phyloP scores from a whole-genome alignment of 768 basidiomycete species.

The Floccularia luteovirens region DNA sequence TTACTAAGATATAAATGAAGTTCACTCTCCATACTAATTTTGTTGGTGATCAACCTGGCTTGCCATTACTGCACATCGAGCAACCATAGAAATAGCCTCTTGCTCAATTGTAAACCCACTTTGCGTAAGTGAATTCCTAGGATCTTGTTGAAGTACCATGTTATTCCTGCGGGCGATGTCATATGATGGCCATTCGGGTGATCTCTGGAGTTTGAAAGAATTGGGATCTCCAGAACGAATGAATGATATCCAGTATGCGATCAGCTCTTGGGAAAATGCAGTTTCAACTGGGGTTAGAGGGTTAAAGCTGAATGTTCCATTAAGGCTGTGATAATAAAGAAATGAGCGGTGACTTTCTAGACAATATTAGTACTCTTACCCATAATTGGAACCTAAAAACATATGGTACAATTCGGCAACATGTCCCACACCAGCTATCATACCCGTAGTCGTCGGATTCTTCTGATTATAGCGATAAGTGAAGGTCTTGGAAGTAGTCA shows the following conservation, averaged over 20 bases:
- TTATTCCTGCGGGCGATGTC: conserved; percentile 16
- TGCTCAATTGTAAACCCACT: conserved; percentile 3
- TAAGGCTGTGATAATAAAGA: conserved; percentile 21
- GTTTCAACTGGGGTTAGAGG: conserved; percentile 34
- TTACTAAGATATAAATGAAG: too few species aligned
- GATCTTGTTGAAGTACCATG: conserved; percentile 36
- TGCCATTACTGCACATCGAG: conserved; percentile 1
- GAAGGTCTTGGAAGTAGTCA: conserved; percentile 29
- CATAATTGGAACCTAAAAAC: conserved; percentile 54
- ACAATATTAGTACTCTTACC: conserved; percentile 25
- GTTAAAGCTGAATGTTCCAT: conserved; percentile 46
- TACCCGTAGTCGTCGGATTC: conserved; percentile 33
- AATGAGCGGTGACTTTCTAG: background rate
- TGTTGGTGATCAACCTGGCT: background rate
- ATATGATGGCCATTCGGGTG: conserved; percentile 43
- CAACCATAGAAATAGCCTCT: background rate
- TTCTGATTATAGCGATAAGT: conserved; percentile 56
- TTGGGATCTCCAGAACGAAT: conserved; percentile 52
- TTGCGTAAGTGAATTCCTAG: background rate
- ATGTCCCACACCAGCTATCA: conserved; percentile 30
- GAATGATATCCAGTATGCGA: conserved; percentile 63
- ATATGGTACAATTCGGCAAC: conserved; percentile 66
- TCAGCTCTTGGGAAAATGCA: conserved; percentile 50
- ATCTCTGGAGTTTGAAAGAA: conserved; percentile 40
- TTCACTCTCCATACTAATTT: background rate